phyloP scores from a whole-genome alignment of 768 basidiomycete genomes.

The Piloderma croceum region DNA sequence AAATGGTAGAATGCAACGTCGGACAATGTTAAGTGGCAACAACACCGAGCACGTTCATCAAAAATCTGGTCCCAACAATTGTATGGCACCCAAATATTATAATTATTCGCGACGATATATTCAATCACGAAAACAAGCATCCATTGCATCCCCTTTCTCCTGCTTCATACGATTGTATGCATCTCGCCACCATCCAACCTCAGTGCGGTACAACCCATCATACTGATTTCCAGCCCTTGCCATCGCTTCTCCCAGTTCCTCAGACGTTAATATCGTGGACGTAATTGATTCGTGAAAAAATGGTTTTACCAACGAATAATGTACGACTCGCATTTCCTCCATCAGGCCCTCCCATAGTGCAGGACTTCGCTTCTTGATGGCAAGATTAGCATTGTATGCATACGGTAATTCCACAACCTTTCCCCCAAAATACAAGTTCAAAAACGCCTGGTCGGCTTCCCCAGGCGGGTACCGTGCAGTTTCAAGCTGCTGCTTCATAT shows the following conservation, averaged over 20 bases:
- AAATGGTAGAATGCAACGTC: too few relatives aligned
- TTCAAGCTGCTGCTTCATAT: slow-evolving; percentile 32
- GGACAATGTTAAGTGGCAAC: too few relatives aligned
- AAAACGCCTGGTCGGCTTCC: slow-evolving; percentile 40
- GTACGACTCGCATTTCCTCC: slow-evolving; percentile 27
- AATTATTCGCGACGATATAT: too few relatives aligned
- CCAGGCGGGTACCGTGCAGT: slow-evolving; percentile 32
- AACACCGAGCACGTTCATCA: too few relatives aligned
- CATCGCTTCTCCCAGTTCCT: slow-evolving; percentile 20
- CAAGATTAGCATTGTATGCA: slow-evolving; percentile 33
- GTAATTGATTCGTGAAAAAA: too few relatives aligned
- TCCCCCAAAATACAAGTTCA: slow-evolving; percentile 32
- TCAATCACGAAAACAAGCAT: too few relatives aligned
- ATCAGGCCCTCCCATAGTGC: slow-evolving; percentile 26
- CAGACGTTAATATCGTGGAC: slow-evolving; percentile 19
- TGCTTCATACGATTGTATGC: slow-evolving; percentile 28
- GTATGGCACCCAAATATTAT: too few relatives aligned
- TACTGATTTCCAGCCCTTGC: slow-evolving; percentile 11
- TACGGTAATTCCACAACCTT: slow-evolving; percentile 29
- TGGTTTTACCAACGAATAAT: slow-evolving; percentile 31
- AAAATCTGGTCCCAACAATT: too few relatives aligned
- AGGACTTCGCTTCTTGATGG: slow-evolving; percentile 26
- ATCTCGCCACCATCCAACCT: slow-evolving; percentile 30
- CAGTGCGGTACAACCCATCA: slow-evolving; percentile 26
- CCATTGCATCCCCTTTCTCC: too few relatives aligned